Percentiles rank a stretch among this genome's conserved stretches.
phyloP scores from a whole-genome alignment of 495 filamentous ascomycete species.

The Aspergillus taichungensis region DNA sequence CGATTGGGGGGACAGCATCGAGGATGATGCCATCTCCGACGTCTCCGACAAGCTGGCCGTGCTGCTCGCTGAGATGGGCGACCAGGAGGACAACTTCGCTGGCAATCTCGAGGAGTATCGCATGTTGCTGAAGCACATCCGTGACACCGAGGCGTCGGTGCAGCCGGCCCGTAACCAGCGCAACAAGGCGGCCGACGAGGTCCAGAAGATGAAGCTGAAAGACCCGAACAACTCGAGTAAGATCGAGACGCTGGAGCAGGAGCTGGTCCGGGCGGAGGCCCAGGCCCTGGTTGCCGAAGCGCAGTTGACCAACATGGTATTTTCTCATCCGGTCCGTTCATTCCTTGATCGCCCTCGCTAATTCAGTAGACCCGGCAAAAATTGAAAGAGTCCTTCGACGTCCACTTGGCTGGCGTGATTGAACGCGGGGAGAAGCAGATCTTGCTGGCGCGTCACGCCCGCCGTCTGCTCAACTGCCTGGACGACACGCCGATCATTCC shows the following conservation, averaged over 20 bases:
- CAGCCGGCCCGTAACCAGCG: conserved; percentile 82
- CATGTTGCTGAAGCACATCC: conserved; percentile 72
- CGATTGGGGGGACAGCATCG: conserved; percentile 88
- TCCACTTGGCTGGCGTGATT: conserved; percentile 78
- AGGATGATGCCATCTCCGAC: conserved; percentile 78
- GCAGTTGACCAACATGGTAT: conserved; percentile 85
- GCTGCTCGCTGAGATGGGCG: conserved; percentile 78
- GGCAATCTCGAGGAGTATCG: conserved; percentile 79
- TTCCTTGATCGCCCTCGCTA: conserved; percentile 3
- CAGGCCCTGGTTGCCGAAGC: conserved; percentile 94
- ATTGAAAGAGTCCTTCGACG: conserved; percentile 84
- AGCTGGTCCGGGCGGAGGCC: conserved; percentile 89
- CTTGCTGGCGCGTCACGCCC: conserved; percentile 81
- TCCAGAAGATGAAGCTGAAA: conserved; percentile 78
- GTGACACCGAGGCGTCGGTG: conserved; percentile 88
- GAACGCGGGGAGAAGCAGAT: conserved; percentile 95
- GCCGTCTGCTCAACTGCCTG: conserved; percentile 75
- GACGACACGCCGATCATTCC: conserved; percentile 88
- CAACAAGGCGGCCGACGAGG: conserved; percentile 80
- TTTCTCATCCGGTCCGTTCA: conserved; percentile 3
- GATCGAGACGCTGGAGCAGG: conserved; percentile 81
- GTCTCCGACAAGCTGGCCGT: conserved; percentile 92
- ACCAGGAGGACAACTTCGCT: conserved; percentile 84
- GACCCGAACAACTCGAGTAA: conserved; percentile 64
- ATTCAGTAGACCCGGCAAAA: conserved; percentile 69